Base-by-base conservation (phyloP, 352 stramenopile species). In the Phytopythium vexans region DNA sequence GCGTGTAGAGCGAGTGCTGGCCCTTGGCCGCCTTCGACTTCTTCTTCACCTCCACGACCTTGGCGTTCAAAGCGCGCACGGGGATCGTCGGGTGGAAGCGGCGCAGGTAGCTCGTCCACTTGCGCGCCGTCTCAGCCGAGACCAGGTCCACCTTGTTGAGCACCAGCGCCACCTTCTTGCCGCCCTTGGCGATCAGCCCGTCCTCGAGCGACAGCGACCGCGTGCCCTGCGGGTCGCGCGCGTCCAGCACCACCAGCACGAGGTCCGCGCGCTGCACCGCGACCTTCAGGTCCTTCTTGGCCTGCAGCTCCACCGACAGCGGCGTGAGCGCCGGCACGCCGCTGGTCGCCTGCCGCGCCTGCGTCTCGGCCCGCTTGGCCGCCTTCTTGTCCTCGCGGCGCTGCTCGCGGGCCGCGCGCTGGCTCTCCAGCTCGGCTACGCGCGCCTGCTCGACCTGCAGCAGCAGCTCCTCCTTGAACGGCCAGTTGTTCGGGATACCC, bases 61-160 rank as follows among this genome's bases (percentile, higher is more conserved):
- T 75, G 10, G 75, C 60, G 56, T 93, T 89, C 8, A 90, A 60
- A 36, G 81, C 74, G 16, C 81, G 83, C 44, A 93, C 96, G 7
- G 97, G 77, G 50, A 98, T 92, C 7, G 97, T 97, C 5, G 96
- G 95, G 66, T 98, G 94, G 64, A 95, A 97, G 37, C 89, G 79
- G 32, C 97, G 79, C 37, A 99, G 71, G 54, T 97, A 95, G 27
- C 68, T 92, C 15, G 98, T 73, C 96, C 95, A 99, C 66, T 97
- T 95, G 61, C 97, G 96, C 1, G 97, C 97, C 32, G 67, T 79
- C 41, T 93, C 78, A 33, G 64, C 50, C 8, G 80, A 58, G 41
- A 99, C 84, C n/a, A 99, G 81, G 72, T 99, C 97, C 60, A 99
- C 92, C 77, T 99, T 99, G 83, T 99, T 99, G 54, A 99, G 68